Conservation (phyloP, 768 basidiomycete species). For the Tephrocybe sp. region DNA sequence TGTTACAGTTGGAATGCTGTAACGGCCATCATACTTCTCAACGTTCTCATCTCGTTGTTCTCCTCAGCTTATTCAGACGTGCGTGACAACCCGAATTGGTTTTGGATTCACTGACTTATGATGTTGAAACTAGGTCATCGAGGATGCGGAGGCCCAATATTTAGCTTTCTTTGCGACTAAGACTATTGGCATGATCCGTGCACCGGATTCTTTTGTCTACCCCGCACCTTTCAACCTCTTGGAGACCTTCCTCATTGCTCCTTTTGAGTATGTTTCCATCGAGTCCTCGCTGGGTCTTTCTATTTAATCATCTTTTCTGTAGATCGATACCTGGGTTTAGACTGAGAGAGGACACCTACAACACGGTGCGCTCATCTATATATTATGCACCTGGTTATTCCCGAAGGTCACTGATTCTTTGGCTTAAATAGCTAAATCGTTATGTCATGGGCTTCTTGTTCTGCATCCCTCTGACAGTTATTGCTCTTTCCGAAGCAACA, state of each 20-base stretch:
- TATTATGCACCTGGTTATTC: not conserved
- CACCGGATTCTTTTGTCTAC: constrained; percentile 83
- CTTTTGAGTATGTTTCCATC: constrained; percentile 68
- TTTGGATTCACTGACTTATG: not conserved
- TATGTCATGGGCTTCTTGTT: constrained; percentile 78
- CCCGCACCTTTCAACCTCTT: constrained; percentile 92
- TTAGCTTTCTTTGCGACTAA: constrained; percentile 89
- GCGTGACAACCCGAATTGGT: constrained; percentile 18
- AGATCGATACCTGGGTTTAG: constrained; percentile 43
- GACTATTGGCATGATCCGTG: constrained; percentile 80
- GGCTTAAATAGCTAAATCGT: constrained; percentile 59
- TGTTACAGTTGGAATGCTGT: constrained; percentile 72
- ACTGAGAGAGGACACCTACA: constrained; percentile 54
- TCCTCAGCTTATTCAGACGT: constrained; percentile 90
- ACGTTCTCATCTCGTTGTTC: constrained; percentile 94
- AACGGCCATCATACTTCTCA: constrained; percentile 82
- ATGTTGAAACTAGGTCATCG: constrained; percentile 52
- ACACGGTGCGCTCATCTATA: constrained; percentile 34
- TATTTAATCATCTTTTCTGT: not conserved
- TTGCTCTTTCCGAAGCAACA: constrained; percentile 75
- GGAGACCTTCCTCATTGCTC: constrained; percentile 76
- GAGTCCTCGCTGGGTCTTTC: constrained; percentile 1
- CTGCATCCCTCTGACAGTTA: constrained; percentile 69
- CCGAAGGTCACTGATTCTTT: constrained; percentile 8
- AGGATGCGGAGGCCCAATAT: constrained; percentile 87